Percentiles rank a stretch among this genome's conserved stretches.
Conservation (phyloP, 176 grass and related monocot species). For the Eleusine indica region DNA sequence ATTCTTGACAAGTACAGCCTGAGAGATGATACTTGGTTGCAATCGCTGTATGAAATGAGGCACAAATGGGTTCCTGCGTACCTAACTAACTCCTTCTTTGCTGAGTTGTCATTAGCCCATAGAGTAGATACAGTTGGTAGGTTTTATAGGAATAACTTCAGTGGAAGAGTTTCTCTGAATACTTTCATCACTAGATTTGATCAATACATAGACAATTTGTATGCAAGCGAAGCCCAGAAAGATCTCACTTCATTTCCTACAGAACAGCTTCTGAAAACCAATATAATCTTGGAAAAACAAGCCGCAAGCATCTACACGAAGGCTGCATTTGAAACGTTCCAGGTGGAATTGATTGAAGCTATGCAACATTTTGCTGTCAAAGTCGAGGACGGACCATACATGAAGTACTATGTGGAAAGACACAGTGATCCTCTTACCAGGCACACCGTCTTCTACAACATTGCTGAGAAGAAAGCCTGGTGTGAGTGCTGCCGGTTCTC, state of each 20-base stretch:
- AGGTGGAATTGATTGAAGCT: constrained; percentile 74
- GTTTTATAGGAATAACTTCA: constrained; percentile 70
- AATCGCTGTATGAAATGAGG: constrained; percentile 61
- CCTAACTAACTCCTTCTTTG: constrained; percentile 73
- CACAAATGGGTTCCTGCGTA: constrained; percentile 90
- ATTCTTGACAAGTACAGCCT: constrained; percentile 82
- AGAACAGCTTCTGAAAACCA: constrained; percentile 73
- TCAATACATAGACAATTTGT: constrained; percentile 59
- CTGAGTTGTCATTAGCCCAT: constrained; percentile 63
- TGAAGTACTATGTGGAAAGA: constrained; percentile 76
- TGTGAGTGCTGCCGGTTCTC: constrained; percentile 80
- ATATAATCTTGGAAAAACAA: constrained; percentile 82
- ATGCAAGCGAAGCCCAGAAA: constrained; percentile 61
- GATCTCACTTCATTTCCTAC: constrained; percentile 52
- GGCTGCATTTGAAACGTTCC: constrained; percentile 74
- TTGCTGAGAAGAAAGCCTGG: constrained; percentile 77
- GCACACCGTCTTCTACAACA: constrained; percentile 63
- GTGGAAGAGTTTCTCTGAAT: constrained; percentile 51
- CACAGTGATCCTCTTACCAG: constrained; percentile 50
- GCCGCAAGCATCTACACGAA: constrained; percentile 70
- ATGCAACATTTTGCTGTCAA: constrained; percentile 70
- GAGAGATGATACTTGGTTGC: constrained; percentile 78
- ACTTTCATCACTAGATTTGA: constrained; percentile 75
- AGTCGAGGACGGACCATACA: constrained; percentile 70
- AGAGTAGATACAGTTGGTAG: constrained; percentile 62